Percentiles rank a stretch among this genome's conserved stretches.
These are phyloP conservation scores for Cutaneotrichosporon curvatum DNA, from an alignment of 1,284 basidiomycete genomes.

Conservation along the genomic window DNA sequence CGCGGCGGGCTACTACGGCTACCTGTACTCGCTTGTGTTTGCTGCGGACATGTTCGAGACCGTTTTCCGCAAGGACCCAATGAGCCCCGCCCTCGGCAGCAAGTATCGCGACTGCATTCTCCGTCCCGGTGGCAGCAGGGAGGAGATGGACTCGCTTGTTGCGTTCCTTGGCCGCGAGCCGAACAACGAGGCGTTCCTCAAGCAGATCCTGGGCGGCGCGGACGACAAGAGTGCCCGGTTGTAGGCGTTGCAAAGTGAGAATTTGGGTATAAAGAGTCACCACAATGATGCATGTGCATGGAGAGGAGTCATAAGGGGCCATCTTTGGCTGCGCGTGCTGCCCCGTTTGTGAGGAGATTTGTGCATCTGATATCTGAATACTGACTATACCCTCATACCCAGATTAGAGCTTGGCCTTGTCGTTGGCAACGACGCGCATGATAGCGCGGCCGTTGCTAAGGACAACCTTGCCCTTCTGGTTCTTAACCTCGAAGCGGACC, in stretches of 20 bases:
- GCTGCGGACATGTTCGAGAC: slow-evolving; percentile 21
- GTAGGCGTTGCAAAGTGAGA: too few relatives aligned
- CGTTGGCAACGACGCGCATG: slow-evolving; percentile 7
- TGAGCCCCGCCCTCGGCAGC: slow-evolving; percentile 12
- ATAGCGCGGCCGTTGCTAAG: slow-evolving; percentile 16
- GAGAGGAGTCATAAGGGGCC: too few relatives aligned
- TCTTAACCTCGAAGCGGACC: slow-evolving; percentile 15
- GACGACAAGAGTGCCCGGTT: background rate
- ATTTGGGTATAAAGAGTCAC: too few relatives aligned
- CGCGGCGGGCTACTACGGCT: slow-evolving; percentile 15
- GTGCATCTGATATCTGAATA: background rate
- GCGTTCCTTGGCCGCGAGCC: slow-evolving; percentile 17
- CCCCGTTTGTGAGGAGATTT: background rate
- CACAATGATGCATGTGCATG: too few relatives aligned
- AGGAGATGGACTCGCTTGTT: slow-evolving; percentile 14
- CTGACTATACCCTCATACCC: background rate
- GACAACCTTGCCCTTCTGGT: slow-evolving; percentile 12
- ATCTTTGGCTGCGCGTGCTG: background rate
- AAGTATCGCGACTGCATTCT: slow-evolving; percentile 18
- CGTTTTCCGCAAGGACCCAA: slow-evolving; percentile 12
- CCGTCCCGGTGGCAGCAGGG: slow-evolving; percentile 12
- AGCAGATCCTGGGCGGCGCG: slow-evolving; percentile 16
- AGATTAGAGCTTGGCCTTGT: slow-evolving; percentile 14
- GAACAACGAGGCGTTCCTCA: slow-evolving; percentile 19
- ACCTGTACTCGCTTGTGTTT: slow-evolving; percentile 18